Percentiles rank a stretch among this genome's conserved stretches.
These are phyloP conservation scores for Cinnamomum micranthum DNA, from an alignment of 164 flowering plant genomes.

Conservation along the genomic window DNA sequence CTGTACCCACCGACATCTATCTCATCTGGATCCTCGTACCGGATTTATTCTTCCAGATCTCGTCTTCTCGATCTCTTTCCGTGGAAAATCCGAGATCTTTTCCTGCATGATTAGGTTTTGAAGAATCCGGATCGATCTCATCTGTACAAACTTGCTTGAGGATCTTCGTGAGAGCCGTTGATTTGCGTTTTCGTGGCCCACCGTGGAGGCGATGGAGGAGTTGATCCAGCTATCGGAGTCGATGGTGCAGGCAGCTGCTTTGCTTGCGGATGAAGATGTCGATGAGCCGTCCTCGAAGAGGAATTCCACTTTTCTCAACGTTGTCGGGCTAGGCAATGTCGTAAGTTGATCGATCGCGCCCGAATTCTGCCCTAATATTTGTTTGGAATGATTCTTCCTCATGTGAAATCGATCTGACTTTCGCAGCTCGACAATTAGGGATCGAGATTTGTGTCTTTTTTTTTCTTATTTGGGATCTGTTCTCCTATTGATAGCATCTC, in stretches of 20 bases:
- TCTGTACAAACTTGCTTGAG: neutral
- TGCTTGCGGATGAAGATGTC: conserved; percentile 90
- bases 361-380: neutral
- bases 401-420: neutral
- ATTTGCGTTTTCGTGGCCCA: neutral
- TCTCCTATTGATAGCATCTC: neutral
- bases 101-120: neutral
- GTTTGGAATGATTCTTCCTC: neutral
- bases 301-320: conserved; percentile 78
- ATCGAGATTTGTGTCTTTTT: neutral
- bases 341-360: conserved; percentile 42
- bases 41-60: neutral
- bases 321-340: conserved; percentile 94
- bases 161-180: neutral
- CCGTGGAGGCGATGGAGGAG: conserved; percentile 97
- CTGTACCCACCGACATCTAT: neutral
- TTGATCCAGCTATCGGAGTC: conserved; percentile 72
- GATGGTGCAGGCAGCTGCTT: conserved; percentile 77
- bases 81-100: neutral
- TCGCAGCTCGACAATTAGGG: neutral
- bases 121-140: neutral
- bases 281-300: conserved; percentile 63
- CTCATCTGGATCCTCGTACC: neutral
- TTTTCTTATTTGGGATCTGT: neutral
- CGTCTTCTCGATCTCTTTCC: neutral